Conservation (phyloP, 306 rosid genomes). For the Pterocarpus santalinus region DNA sequence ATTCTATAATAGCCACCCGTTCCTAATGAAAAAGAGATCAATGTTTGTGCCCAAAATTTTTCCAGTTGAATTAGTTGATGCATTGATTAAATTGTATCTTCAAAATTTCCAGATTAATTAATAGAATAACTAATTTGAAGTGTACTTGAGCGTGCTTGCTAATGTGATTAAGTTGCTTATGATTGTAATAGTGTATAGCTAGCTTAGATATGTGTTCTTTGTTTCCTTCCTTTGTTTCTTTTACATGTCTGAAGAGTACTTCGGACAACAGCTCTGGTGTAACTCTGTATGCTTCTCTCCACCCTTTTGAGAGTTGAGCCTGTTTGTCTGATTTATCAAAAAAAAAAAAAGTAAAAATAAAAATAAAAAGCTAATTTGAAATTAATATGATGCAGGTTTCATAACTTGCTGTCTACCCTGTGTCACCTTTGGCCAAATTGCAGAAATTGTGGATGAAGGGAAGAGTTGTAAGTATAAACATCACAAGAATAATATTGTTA, state of each 20-base stretch:
- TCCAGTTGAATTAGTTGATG: background rate
- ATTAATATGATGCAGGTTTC: constrained; percentile 43
- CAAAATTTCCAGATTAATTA: background rate
- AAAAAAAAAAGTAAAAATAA: no score
- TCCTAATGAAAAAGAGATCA: background rate
- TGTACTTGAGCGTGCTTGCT: no score
- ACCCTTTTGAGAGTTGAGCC: no score
- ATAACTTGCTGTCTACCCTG: constrained; percentile 57
- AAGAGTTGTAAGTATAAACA: constrained; percentile 46
- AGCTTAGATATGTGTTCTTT: no score
- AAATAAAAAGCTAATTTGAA: background rate
- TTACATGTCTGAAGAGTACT: no score
- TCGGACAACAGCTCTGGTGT: no score
- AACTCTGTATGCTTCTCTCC: no score
- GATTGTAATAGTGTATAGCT: no score
- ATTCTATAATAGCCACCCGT: background rate
- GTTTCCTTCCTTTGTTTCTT: no score
- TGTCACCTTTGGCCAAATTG: constrained; percentile 59
- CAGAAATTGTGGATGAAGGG: constrained; percentile 56
- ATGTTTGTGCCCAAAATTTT: background rate
- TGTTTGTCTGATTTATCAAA: no score
- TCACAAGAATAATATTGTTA: no score
- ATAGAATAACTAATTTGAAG: background rate
- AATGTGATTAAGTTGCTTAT: no score
- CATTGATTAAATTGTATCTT: background rate